Conservation (phyloP, 371 early-diverging fungal genomes). For the Syncephalastrum sp. region DNA sequence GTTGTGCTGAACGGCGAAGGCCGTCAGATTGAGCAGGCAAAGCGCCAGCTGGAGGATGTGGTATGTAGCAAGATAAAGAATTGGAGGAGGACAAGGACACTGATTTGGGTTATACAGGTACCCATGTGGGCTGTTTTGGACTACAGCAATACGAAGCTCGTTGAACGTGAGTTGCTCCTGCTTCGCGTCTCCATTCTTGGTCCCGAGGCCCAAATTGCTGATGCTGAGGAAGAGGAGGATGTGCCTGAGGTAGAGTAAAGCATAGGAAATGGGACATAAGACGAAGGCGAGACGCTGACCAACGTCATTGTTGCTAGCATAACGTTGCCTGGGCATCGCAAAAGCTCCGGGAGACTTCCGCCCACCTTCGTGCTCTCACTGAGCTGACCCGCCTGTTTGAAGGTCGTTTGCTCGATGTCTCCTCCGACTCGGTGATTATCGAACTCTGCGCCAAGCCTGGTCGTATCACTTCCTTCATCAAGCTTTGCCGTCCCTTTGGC, state of each 20-base stretch:
- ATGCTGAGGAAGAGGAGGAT: slow-evolving; percentile 27
- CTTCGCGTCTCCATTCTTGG: slow-evolving; percentile 91
- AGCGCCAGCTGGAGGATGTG: slow-evolving; percentile 92
- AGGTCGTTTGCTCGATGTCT: slow-evolving; percentile 90
- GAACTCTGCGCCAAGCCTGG: slow-evolving; percentile 87
- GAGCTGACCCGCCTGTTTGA: slow-evolving; percentile 85
- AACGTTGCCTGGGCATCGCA: slow-evolving; percentile 35
- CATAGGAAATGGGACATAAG: slow-evolving; percentile 13
- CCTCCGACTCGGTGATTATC: slow-evolving; percentile 75
- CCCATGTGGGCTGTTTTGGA: slow-evolving; percentile 98
- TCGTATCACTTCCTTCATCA: slow-evolving; percentile 88
- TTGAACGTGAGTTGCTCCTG: slow-evolving; percentile 90
- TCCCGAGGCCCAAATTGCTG: slow-evolving; percentile 56
- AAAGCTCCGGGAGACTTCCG: slow-evolving; percentile 64
- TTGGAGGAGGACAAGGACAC: background rate
- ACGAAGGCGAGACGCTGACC: slow-evolving; percentile 4
- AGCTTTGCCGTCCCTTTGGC: slow-evolving; percentile 91
- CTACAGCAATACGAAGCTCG: slow-evolving; percentile 79
- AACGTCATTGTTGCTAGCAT: background rate
- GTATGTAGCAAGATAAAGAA: slow-evolving; percentile 29
- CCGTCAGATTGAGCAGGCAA: slow-evolving; percentile 86
- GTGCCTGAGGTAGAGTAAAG: slow-evolving; percentile 35
- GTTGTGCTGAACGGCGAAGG: slow-evolving; percentile 87
- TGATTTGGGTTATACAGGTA: slow-evolving; percentile 42
- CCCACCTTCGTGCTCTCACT: slow-evolving; percentile 78